Conservation (phyloP, 495 filamentous ascomycete species). For the Penicillium canescens region DNA sequence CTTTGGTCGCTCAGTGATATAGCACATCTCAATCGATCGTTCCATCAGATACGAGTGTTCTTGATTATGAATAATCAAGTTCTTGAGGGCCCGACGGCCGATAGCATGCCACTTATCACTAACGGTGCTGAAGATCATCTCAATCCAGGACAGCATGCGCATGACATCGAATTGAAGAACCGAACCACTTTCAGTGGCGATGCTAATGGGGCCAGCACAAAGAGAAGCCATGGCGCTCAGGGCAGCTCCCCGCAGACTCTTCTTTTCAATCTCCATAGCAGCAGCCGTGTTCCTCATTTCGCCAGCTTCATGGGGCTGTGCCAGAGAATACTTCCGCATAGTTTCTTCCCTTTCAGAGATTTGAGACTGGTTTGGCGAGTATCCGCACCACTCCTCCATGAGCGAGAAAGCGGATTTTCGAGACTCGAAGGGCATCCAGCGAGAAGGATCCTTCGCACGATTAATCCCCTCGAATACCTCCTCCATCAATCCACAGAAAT, state of each 20-base stretch:
- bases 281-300: conserved; percentile 77
- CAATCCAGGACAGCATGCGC: conserved; percentile 91
- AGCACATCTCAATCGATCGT: conserved; percentile 86
- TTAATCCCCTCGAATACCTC: conserved; percentile 91
- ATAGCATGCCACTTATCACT: conserved; percentile 93
- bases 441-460: conserved; percentile 76
- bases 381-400: conserved; percentile 99
- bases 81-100: conserved; percentile 84
- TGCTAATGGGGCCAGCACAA: conserved; percentile 87
- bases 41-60: conserved; percentile 81
- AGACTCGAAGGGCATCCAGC: conserved; percentile 95
- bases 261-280: conserved; percentile 94
- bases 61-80: conserved; percentile 86
- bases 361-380: conserved; percentile 85
- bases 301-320: conserved; percentile 62
- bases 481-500: conserved; percentile 93
- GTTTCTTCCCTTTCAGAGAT: conserved; percentile 82
- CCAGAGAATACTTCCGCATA: conserved; percentile 78
- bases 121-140: conserved; percentile 84
- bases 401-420: conserved; percentile 90
- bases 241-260: conserved; percentile 84
- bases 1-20: conserved; percentile 66
- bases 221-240: conserved; percentile 94
- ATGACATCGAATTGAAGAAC: conserved; percentile 87
- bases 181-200: conserved; percentile 79